Base-by-base conservation (phyloP, 805 yeast species). In the Candida pseudoglaebosa region DNA sequence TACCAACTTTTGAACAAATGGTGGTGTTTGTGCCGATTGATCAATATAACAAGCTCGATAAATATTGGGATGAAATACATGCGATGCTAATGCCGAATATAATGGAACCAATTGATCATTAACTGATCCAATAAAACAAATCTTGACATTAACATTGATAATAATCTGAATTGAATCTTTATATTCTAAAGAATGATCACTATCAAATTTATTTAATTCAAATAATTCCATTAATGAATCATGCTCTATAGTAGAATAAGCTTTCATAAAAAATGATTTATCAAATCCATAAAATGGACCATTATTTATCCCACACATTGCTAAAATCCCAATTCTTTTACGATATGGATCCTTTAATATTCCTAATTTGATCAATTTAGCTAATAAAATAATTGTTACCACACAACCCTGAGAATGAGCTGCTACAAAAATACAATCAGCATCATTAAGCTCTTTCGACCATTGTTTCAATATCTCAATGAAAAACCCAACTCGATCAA, bases 381-480 rank as follows among this genome's bases (percentile, higher is more conserved):
- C 83, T n/a, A 89, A 62, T 20, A 91, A 58, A 22, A 87, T 80
- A 1, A 88, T 79, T 0, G 95, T 77, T 0, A 93, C 98, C 0
- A 96, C 97, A 34, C 91, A 82, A 0, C 99, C 99, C 59, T 91
- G 99, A 0, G 97, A 90, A 61, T 91, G 99, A 1, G 95, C 82
- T 1, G 96, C 96, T 45, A 91, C 76, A 54, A 83, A 88, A n/a
- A 91, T 77, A 45, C 84, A 83, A 59, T 91, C 98, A 0, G 96
- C 91, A 12, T 63, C 67, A 33, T 67, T 63, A 13, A 84, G 62
- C 24, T 71, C 73, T n/a, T 69, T 61, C 29, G 67, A 57, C 87
- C 91, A 85, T 54, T 80, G 81, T 47, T 71, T 67, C 58, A 91
- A 67, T 32, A 87, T 75, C 22, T 79, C 77, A 44, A 80, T 84